Conservation (phyloP, 2,329 filamentous ascomycete genomes). For the Corynespora cassiicola region DNA sequence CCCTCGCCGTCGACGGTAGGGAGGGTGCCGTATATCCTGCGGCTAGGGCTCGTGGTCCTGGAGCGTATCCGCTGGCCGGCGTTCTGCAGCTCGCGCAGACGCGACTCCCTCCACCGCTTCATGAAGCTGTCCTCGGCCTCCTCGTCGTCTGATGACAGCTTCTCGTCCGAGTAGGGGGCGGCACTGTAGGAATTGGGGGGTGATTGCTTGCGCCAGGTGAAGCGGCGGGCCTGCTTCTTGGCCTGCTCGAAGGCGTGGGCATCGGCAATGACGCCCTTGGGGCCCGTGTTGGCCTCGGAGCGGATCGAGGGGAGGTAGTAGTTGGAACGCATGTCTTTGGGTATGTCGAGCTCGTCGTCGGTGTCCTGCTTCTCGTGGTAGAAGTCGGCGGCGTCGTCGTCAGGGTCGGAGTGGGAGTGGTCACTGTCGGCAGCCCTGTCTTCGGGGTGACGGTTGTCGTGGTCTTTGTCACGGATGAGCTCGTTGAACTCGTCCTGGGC, state of each 20-base stretch:
- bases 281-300: constrained; percentile 75
- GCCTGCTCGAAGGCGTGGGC: constrained; percentile 78
- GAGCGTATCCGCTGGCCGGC: constrained; percentile 62
- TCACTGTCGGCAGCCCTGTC: constrained; percentile 65
- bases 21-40: constrained; percentile 78
- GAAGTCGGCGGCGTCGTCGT: constrained; percentile 56
- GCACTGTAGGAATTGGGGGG: constrained; percentile 30
- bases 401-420: constrained; percentile 62
- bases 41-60: constrained; percentile 76
- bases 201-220: constrained; percentile 39
- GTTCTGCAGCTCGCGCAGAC: constrained; percentile 77
- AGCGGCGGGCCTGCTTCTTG: constrained; percentile 43
- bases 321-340: constrained; percentile 62
- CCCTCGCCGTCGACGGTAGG: constrained; percentile 87
- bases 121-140: constrained; percentile 83
- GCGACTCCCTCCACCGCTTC: constrained; percentile 80
- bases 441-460: constrained; percentile 54
- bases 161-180: constrained; percentile 58
- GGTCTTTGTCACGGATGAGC: constrained; percentile 56
- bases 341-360: constrained; percentile 53
- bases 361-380: constrained; percentile 68
- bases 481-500: constrained; percentile 61
- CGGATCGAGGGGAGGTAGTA: constrained; percentile 66
- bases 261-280: constrained; percentile 87
- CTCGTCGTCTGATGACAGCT: constrained; percentile 52